phyloP scores from a whole-genome alignment of 2,329 filamentous ascomycete species.

The Stagonosporopsis chrysanthemi region DNA sequence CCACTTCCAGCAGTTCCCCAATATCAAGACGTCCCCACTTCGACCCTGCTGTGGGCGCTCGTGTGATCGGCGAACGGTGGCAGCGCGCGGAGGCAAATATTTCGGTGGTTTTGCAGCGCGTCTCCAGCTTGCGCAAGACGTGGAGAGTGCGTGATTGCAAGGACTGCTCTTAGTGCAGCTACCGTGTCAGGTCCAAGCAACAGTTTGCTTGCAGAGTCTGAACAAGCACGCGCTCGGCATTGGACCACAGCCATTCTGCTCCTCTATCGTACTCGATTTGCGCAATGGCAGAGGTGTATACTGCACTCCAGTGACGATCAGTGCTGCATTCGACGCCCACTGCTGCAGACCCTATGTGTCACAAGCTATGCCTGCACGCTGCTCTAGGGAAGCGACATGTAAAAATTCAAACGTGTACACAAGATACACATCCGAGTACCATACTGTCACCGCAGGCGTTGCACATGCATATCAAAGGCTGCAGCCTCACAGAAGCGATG shows the following conservation, averaged over 20 bases:
- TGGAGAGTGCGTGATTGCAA: neutral
- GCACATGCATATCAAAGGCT: neutral
- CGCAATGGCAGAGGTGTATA: neutral
- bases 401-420: neutral
- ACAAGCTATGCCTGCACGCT: neutral
- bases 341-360: slow-evolving; percentile 13
- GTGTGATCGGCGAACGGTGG: slow-evolving; percentile 12
- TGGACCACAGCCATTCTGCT: neutral
- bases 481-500: neutral
- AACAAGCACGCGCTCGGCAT: neutral
- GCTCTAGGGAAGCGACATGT: neutral
- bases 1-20: slow-evolving; percentile 19
- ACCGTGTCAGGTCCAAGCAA: slow-evolving; percentile 4
- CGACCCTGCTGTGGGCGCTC: slow-evolving; percentile 9
- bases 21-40: slow-evolving; percentile 19
- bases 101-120: neutral
- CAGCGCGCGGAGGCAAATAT: neutral
- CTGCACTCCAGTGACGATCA: neutral
- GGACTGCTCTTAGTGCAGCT: slow-evolving; percentile 1
- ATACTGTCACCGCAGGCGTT: neutral
- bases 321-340: slow-evolving; percentile 1
- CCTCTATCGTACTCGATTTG: neutral
- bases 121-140: neutral
- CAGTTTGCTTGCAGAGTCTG: neutral
- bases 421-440: no score